phyloP scores from a whole-genome alignment of 495 filamentous ascomycete species.

The Aspergillus cristatus region DNA sequence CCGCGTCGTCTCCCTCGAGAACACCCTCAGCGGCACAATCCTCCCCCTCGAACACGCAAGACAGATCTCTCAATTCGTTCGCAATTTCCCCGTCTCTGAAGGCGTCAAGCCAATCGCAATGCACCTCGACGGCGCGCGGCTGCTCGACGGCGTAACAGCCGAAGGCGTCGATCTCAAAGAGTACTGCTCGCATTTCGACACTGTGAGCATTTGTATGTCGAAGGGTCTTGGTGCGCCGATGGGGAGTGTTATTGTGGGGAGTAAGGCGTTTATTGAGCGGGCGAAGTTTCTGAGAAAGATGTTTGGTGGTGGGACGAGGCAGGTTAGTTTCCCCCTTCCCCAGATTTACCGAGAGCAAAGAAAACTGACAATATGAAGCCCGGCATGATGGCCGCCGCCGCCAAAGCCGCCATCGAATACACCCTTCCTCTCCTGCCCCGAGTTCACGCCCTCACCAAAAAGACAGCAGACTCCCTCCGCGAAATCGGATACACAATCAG shows the following conservation, averaged over 20 bases:
- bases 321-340: too few species aligned
- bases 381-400: slow-evolving; percentile 24
- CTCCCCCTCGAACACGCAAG: slow-evolving; percentile 55
- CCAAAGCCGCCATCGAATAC: slow-evolving; percentile 19
- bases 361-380: slow-evolving; percentile 6
- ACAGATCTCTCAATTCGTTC: slow-evolving; percentile 52
- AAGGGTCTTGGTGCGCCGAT: slow-evolving; percentile 74
- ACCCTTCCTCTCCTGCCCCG: slow-evolving; percentile 20
- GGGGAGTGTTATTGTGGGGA: slow-evolving; percentile 58
- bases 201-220: slow-evolving; percentile 59
- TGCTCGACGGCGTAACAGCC: slow-evolving; percentile 55
- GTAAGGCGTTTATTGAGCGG: slow-evolving; percentile 44
- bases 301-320: slow-evolving; percentile 64
- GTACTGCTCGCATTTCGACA: slow-evolving; percentile 58
- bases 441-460: slow-evolving; percentile 8
- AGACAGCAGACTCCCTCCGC: slow-evolving; percentile 4
- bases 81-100: slow-evolving; percentile 27
- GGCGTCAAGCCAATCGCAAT: slow-evolving; percentile 36
- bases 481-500: slow-evolving; percentile 44
- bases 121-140: slow-evolving; percentile 65
- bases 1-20: slow-evolving; percentile 60
- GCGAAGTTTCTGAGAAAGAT: slow-evolving; percentile 60
- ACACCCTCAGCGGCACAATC: slow-evolving; percentile 61
- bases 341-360: too few species aligned
- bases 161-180: slow-evolving; percentile 46